Percentiles rank a stretch among this genome's conserved stretches.
phyloP scores from a whole-genome alignment of 2,329 filamentous ascomycete genomes.

The Lecanicillium sp. region DNA sequence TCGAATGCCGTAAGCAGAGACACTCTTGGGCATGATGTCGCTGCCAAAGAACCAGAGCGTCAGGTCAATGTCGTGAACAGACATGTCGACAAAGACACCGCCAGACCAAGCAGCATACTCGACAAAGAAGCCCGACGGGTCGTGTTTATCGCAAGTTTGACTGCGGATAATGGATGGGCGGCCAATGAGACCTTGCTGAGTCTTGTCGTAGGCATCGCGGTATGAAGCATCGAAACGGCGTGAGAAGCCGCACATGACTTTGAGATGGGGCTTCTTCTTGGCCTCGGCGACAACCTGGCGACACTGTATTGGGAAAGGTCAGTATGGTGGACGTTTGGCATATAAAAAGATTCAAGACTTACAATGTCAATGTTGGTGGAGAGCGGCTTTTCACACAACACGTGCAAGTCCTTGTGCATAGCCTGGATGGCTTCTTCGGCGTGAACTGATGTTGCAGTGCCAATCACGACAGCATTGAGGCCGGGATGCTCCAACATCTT shows the following conservation, averaged over 20 bases:
- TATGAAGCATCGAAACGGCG: conserved; percentile 55
- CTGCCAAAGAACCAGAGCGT: conserved; percentile 25
- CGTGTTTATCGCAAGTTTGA: conserved; percentile 61
- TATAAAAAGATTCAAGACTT: conserved; percentile 21
- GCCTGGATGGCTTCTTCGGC: conserved; percentile 49
- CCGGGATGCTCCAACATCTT: conserved; percentile 34
- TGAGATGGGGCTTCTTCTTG: conserved; percentile 46
- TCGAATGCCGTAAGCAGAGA: conserved; percentile 21
- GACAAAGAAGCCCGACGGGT: conserved; percentile 60
- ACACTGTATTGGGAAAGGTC: conserved; percentile 36
- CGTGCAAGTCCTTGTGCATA: conserved; percentile 45
- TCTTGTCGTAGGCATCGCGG: conserved; percentile 47
- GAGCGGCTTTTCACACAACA: conserved; percentile 52
- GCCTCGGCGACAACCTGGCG: conserved; percentile 52
- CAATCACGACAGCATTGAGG: conserved; percentile 32
- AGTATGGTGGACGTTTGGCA: conserved; percentile 20
- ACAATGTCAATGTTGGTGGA: conserved; percentile 52
- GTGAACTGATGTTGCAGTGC: conserved; percentile 42
- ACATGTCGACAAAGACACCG: conserved; percentile 64
- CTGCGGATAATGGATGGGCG: conserved; percentile 52
- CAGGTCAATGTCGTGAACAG: conserved; percentile 56
- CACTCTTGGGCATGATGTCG: conserved; percentile 21
- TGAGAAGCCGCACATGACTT: conserved; percentile 45
- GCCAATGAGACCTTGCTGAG: conserved; percentile 48
- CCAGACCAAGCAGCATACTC: conserved; percentile 56